Conservation (phyloP, 768 basidiomycete species). For the Candolleomyces efflorescens region DNA sequence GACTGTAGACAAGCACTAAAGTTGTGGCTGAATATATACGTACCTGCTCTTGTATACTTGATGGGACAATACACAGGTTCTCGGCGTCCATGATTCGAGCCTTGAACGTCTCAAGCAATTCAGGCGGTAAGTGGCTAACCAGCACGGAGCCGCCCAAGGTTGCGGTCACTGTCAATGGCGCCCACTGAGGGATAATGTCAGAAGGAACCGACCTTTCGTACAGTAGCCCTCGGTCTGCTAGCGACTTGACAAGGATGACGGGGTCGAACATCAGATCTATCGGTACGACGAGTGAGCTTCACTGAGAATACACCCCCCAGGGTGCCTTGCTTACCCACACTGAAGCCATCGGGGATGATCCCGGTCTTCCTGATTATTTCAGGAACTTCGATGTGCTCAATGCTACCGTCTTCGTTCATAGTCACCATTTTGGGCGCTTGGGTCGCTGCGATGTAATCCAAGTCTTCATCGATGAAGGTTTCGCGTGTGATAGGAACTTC, state of each 20-base stretch:
- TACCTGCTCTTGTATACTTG: background rate
- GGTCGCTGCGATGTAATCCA: background rate
- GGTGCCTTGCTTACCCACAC: background rate
- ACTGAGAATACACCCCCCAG: background rate
- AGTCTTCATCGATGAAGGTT: constrained; percentile 2
- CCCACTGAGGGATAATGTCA: background rate
- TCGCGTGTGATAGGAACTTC: constrained; percentile 1
- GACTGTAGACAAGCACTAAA: too few relatives aligned
- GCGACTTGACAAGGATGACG: background rate
- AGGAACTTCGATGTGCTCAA: background rate
- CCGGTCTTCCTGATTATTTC: background rate
- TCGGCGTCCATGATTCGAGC: background rate
- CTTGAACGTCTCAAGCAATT: background rate
- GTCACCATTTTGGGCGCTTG: background rate
- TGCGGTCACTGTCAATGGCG: background rate
- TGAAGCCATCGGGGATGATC: constrained; percentile 2
- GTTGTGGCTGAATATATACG: background rate
- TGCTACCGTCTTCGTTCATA: background rate
- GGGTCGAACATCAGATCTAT: background rate
- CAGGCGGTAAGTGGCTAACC: background rate
- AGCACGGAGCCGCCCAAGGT: background rate
- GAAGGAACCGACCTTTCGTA: background rate
- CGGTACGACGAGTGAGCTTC: background rate
- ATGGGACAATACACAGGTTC: background rate
- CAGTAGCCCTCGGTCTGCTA: background rate